Percentiles rank a stretch among this genome's conserved stretches.
Conservation (phyloP, 192 early-diverging fungal species). For the Nowakowskiella sp. region DNA sequence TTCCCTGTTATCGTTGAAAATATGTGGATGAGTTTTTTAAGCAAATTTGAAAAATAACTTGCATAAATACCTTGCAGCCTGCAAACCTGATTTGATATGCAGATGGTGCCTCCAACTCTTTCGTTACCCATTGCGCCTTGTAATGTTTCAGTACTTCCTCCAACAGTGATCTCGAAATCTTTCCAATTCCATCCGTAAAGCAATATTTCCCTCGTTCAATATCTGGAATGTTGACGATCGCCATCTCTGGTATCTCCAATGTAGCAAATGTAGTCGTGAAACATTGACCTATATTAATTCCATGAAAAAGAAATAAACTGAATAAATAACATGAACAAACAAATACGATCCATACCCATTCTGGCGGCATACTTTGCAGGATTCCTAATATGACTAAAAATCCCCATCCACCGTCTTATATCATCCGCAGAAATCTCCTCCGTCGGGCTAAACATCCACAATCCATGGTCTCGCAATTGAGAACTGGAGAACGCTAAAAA, state of each 20-base stretch:
- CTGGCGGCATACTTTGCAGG: slow-evolving; percentile 64
- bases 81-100: slow-evolving; percentile 70
- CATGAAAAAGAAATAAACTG: not conserved
- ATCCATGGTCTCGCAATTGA: slow-evolving; percentile 54
- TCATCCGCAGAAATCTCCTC: slow-evolving; percentile 22
- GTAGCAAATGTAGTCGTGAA: slow-evolving; percentile 60
- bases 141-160: slow-evolving; percentile 32
- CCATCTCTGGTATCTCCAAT: slow-evolving; percentile 18
- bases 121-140: not conserved
- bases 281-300: slow-evolving; percentile 70
- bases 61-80: slow-evolving; percentile 26
- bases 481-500: slow-evolving; percentile 56
- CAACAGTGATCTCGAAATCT: slow-evolving; percentile 44
- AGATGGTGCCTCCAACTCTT: slow-evolving; percentile 21
- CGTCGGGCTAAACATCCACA: slow-evolving; percentile 63
- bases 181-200: slow-evolving; percentile 72
- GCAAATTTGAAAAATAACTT: too few relatives aligned
- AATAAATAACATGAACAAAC: not conserved
- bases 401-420: slow-evolving; percentile 63
- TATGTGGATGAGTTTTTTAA: too few relatives aligned
- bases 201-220: slow-evolving; percentile 35
- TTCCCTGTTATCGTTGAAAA: too few relatives aligned
- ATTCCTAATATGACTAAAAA: slow-evolving; percentile 52
- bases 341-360: too few relatives aligned
- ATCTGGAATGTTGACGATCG: slow-evolving; percentile 44